phyloP scores from a whole-genome alignment of 441 rosid genomes.

The Gossypium schwendimanii region DNA sequence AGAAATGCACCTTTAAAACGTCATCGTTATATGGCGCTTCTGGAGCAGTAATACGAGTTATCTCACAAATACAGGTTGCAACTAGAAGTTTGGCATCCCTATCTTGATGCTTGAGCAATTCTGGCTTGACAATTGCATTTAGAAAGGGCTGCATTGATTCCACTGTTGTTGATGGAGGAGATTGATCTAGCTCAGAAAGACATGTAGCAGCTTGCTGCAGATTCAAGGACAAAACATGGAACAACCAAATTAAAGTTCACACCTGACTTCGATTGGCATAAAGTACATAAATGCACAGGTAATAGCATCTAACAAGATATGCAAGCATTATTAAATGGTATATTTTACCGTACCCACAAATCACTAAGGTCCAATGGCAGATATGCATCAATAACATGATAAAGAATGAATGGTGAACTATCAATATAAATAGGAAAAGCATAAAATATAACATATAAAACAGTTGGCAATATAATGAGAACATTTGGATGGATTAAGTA shows the following conservation, averaged over 20 bases:
- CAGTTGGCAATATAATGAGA: background rate
- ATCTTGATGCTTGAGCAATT: conserved; percentile 87
- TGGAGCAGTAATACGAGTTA: conserved; percentile 96
- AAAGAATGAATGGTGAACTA: background rate
- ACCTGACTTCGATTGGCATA: background rate
- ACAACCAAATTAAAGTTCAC: background rate
- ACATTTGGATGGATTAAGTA: background rate
- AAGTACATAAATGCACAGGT: background rate
- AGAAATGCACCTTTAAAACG: conserved; percentile 62
- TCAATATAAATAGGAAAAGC: background rate
- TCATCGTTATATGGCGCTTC: conserved; percentile 93
- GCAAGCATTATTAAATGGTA: background rate
- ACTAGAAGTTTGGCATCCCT: conserved; percentile 94
- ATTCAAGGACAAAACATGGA: conserved; percentile 10
- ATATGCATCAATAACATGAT: background rate
- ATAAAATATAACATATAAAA: background rate
- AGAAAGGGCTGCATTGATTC: conserved; percentile 84
- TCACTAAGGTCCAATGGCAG: background rate
- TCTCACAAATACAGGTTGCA: conserved; percentile 94
- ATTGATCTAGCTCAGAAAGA: conserved; percentile 87
- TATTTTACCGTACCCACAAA: background rate
- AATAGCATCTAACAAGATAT: conserved; percentile 17
- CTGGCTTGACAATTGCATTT: conserved; percentile 75
- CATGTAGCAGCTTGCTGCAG: conserved; percentile 87
- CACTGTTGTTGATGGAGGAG: conserved; percentile 57